These are phyloP conservation scores for Groenewaldozyma sp. DNA, from an alignment of 1,139 yeast species.

Conservation along the genomic window DNA sequence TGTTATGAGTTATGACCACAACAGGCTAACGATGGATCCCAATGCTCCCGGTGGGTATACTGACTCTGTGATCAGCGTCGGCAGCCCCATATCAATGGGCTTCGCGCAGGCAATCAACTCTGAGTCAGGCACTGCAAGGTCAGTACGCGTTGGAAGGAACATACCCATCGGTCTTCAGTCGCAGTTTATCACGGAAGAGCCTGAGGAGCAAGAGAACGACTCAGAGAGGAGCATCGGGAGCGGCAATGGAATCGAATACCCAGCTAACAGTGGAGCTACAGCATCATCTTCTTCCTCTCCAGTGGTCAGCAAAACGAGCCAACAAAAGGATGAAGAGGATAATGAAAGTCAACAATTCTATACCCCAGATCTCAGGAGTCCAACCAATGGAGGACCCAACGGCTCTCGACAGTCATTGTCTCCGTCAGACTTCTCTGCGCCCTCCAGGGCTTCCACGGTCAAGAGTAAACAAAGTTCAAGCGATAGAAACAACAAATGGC, in stretches of 20 bases:
- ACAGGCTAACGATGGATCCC: conserved; percentile 2
- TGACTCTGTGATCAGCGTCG: conserved; percentile 3
- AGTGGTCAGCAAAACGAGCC: too few species aligned
- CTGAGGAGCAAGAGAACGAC: conserved; percentile 11
- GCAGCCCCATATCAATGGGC: conserved; percentile 5
- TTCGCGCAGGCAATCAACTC: conserved; percentile 14
- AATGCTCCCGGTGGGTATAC: not conserved
- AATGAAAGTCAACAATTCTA: not conserved
- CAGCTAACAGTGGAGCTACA: too few species aligned
- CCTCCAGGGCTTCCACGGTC: not conserved
- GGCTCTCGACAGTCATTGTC: too few species aligned
- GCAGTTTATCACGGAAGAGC: conserved; percentile 17
- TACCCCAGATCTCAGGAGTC: not conserved
- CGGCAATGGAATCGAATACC: not conserved
- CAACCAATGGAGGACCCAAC: not conserved
- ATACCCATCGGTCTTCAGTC: conserved; percentile 17
- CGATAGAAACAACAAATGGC: conserved; percentile 2
- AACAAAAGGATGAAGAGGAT: too few species aligned
- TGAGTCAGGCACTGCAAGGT: conserved; percentile 17
- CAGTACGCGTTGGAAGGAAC: conserved; percentile 18
- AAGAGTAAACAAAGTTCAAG: not conserved
- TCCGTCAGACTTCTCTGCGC: too few species aligned
- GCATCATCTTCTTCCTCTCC: too few species aligned
- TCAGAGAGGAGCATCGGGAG: too few species aligned
- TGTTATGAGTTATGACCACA: conserved; percentile 4